Percentiles rank a stretch among this genome's conserved stretches.
These are phyloP conservation scores for Leccinellum rugosiceps DNA, from an alignment of 768 basidiomycete genomes.

Conservation along the genomic window DNA sequence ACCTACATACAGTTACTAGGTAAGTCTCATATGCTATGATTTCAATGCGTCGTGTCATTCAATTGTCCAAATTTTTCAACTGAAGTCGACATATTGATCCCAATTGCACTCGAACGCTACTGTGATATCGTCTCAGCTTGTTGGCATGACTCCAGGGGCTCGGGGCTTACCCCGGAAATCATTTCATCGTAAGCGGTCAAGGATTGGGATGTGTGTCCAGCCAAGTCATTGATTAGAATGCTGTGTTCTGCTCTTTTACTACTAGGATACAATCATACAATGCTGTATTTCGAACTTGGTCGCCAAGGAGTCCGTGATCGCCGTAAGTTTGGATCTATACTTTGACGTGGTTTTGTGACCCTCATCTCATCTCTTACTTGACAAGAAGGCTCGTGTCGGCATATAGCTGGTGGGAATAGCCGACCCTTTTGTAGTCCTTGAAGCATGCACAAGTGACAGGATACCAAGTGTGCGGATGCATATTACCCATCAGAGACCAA, in stretches of 20 bases:
- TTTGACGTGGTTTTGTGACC: background rate
- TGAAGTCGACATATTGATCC: background rate
- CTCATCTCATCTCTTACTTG: background rate
- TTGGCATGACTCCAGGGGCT: background rate
- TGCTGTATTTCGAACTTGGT: background rate
- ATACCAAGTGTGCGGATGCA: conserved; percentile 2
- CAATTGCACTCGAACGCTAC: background rate
- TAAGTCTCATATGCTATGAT: too few species aligned
- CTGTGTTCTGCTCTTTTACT: background rate
- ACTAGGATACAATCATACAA: background rate
- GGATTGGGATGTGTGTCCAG: background rate
- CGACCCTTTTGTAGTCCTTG: background rate
- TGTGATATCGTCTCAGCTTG: background rate
- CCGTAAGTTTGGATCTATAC: background rate
- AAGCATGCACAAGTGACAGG: conserved; percentile 1
- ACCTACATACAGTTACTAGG: too few species aligned
- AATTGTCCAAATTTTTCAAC: background rate
- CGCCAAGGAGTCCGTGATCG: background rate
- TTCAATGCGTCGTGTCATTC: background rate
- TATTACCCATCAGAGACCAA: background rate
- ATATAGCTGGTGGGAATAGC: background rate
- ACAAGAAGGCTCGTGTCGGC: background rate
- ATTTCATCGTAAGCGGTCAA: background rate
- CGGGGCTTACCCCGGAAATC: background rate
- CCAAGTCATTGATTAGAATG: background rate